Conservation (phyloP, 345 rosid species). For the Citrus australasica region DNA sequence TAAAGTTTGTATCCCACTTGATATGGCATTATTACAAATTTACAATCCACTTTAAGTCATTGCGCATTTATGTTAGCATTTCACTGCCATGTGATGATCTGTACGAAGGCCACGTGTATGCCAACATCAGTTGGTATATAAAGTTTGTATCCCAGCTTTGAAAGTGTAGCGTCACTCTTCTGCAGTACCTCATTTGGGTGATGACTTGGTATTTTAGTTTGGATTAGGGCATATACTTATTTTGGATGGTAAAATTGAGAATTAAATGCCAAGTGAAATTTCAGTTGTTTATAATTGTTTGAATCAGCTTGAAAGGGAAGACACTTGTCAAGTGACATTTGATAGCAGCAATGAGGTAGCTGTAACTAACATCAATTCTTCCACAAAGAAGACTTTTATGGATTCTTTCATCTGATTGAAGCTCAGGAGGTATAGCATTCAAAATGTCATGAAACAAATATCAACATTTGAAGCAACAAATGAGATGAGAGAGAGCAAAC, state of each 20-base stretch:
- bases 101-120: no score
- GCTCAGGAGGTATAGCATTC: neutral
- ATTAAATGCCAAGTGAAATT: neutral
- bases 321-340: slow-evolving; percentile 14
- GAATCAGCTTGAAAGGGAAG: slow-evolving; percentile 35
- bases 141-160: no score
- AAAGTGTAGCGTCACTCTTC: no score
- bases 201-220: neutral
- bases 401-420: neutral
- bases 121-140: no score
- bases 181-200: no score
- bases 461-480: neutral
- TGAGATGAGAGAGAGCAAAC: neutral
- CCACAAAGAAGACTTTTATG: slow-evolving; percentile 1
- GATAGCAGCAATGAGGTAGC: slow-evolving; percentile 7
- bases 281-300: neutral
- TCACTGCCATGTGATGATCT: no score
- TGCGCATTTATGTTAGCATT: no score
- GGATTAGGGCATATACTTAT: neutral
- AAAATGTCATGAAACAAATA: neutral
- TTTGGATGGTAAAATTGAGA: neutral
- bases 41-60: no score
- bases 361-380: neutral
- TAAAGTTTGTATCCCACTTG: no score
- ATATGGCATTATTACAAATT: no score